Percentiles rank a stretch among this genome's conserved stretches.
Evolutionary conservation across 345 rosid genomes (phyloP).

Genomic region (Citrus maxima): DNA sequence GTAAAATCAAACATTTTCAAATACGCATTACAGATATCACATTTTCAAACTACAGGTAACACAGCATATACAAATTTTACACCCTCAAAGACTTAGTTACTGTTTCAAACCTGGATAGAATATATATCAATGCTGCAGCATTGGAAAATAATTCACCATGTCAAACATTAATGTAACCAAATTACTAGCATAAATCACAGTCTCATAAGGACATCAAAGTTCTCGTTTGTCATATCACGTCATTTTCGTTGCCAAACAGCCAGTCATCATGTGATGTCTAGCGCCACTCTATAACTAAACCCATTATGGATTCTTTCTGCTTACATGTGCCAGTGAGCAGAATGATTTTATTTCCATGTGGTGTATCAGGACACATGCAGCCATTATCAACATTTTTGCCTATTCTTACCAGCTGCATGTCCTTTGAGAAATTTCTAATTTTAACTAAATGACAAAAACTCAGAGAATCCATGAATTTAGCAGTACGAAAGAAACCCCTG

Average conservation of each 20-base stretch:
- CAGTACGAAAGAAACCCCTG: neutral
- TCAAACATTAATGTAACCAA: neutral
- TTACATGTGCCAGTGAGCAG: neutral
- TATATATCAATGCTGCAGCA: neutral
- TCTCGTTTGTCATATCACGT: neutral
- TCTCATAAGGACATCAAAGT: neutral
- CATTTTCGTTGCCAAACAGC: neutral
- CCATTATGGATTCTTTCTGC: neutral
- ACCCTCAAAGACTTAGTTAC: neutral
- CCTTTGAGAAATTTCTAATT: neutral
- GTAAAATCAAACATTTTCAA: conserved; percentile 3
- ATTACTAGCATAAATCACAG: neutral
- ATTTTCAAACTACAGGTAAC: neutral
- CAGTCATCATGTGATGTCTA: neutral
- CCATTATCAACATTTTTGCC: neutral
- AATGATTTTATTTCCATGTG: neutral
- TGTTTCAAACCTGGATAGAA: neutral
- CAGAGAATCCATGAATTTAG: neutral
- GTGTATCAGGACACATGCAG: no score
- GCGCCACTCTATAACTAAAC: neutral
- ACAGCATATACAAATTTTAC: neutral
- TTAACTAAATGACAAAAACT: neutral
- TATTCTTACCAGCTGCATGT: neutral
- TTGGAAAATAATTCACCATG: neutral
- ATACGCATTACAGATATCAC: neutral